phyloP scores from a whole-genome alignment of 352 stramenopile genomes.

The Globisporangium mamillatum region DNA sequence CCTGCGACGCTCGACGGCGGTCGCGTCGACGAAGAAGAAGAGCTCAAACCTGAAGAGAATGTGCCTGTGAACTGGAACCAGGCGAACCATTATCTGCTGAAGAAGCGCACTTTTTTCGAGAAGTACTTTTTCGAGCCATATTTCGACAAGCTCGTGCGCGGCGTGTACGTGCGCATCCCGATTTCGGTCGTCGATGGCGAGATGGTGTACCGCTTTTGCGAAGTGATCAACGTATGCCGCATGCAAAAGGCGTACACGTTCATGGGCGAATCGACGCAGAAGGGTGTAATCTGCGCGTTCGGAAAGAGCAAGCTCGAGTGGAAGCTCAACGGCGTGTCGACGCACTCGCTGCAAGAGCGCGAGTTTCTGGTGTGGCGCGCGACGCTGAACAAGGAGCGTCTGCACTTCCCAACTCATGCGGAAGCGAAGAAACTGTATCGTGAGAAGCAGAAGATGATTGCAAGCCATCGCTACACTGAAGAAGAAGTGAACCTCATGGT shows the following conservation, averaged over 20 bases:
- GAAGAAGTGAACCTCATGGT: conserved; percentile 82
- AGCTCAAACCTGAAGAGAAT: conserved; percentile 56
- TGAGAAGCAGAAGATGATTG: conserved; percentile 67
- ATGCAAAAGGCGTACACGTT: conserved; percentile 65
- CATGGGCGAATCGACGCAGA: conserved; percentile 66
- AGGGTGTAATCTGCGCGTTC: conserved; percentile 70
- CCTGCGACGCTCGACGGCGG: conserved; percentile 32
- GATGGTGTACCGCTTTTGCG: conserved; percentile 85
- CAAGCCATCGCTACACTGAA: conserved; percentile 77
- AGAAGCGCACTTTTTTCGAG: conserved; percentile 74
- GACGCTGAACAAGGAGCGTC: conserved; percentile 73
- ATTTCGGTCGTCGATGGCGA: conserved; percentile 70
- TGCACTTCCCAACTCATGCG: conserved; percentile 69
- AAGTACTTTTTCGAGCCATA: conserved; percentile 87
- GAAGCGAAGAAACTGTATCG: conserved; percentile 62
- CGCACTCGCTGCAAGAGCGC: conserved; percentile 68
- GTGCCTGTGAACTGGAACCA: conserved; percentile 72
- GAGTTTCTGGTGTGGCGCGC: conserved; percentile 83
- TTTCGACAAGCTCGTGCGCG: conserved; percentile 76
- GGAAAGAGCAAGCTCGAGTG: conserved; percentile 77
- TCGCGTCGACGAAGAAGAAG: conserved; percentile 41
- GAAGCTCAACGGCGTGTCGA: conserved; percentile 69
- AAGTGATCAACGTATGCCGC: conserved; percentile 67
- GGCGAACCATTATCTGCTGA: conserved; percentile 77
- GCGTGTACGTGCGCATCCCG: conserved; percentile 69